Conservation (phyloP, 352 stramenopile species). For the Phytophthora ohioensis region DNA sequence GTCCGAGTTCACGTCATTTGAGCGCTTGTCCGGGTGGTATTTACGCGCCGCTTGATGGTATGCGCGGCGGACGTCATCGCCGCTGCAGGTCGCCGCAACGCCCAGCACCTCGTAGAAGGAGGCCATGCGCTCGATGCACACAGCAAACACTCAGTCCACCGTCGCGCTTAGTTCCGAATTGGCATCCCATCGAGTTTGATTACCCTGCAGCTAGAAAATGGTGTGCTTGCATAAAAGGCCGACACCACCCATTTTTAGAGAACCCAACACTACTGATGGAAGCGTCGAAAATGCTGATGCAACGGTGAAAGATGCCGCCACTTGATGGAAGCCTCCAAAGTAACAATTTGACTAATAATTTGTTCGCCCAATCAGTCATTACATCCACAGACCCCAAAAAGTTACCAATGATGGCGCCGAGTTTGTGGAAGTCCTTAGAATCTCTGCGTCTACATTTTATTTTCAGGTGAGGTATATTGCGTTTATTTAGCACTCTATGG, state of each 20-base stretch:
- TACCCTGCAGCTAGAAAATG: slow-evolving; percentile 2
- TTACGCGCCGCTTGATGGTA: slow-evolving; percentile 72
- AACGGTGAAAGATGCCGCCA: too few species aligned
- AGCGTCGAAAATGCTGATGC: too few species aligned
- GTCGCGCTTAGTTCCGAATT: slow-evolving; percentile 19
- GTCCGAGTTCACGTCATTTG: background rate
- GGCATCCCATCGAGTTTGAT: slow-evolving; percentile 26
- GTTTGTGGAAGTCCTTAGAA: too few species aligned
- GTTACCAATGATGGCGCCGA: too few species aligned
- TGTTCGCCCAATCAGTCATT: too few species aligned
- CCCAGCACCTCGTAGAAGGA: slow-evolving; percentile 71
- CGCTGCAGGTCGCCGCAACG: slow-evolving; percentile 49
- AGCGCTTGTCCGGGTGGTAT: slow-evolving; percentile 75
- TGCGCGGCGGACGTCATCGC: slow-evolving; percentile 72
- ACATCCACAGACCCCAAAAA: too few species aligned
- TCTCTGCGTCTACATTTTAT: background rate
- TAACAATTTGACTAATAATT: too few species aligned
- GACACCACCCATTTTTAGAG: too few species aligned
- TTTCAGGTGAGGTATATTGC: background rate
- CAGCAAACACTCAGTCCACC: slow-evolving; percentile 8
- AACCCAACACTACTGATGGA: too few species aligned
- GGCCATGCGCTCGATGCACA: background rate
- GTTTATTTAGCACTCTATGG: background rate
- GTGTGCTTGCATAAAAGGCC: too few species aligned
- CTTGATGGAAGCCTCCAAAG: too few species aligned